Evolutionary conservation across 148 eudicot species (phyloP).

Genomic region (Vaccinium darrowii): DNA sequence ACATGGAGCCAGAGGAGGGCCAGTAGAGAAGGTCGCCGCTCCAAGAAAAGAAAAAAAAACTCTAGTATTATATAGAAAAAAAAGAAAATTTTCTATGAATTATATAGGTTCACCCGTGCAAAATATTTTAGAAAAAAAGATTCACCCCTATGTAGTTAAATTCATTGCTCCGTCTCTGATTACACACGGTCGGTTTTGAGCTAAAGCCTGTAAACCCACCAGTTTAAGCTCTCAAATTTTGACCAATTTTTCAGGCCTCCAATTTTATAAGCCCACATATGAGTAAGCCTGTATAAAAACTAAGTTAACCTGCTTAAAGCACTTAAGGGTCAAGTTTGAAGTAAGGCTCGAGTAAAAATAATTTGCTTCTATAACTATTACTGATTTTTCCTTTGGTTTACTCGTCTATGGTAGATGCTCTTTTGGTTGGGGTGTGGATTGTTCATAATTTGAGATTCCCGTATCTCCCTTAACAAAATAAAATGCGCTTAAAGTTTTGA

Average conservation of each 20-base stretch:
- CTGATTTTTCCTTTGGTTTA: neutral
- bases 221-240: neutral
- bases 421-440: neutral
- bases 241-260: neutral
- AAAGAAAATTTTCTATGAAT: too few relatives aligned
- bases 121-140: too few relatives aligned
- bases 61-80: too few relatives aligned
- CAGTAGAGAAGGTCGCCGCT: too few relatives aligned
- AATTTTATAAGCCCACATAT: neutral
- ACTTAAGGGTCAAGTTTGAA: neutral
- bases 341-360: neutral
- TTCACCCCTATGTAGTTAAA: too few relatives aligned
- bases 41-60: too few relatives aligned
- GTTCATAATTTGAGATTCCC: neutral
- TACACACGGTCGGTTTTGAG: neutral
- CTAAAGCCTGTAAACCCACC: neutral
- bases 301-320: neutral
- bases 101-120: too few relatives aligned
- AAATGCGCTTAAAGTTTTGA: neutral
- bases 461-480: neutral
- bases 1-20: too few relatives aligned
- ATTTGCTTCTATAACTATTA: neutral
- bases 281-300: neutral
- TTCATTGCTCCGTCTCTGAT: too few relatives aligned
- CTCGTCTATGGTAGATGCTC: neutral